Evolutionary conservation across 1,284 basidiomycete genomes (phyloP).

Genomic region (Exobasidium rhododendri): DNA sequence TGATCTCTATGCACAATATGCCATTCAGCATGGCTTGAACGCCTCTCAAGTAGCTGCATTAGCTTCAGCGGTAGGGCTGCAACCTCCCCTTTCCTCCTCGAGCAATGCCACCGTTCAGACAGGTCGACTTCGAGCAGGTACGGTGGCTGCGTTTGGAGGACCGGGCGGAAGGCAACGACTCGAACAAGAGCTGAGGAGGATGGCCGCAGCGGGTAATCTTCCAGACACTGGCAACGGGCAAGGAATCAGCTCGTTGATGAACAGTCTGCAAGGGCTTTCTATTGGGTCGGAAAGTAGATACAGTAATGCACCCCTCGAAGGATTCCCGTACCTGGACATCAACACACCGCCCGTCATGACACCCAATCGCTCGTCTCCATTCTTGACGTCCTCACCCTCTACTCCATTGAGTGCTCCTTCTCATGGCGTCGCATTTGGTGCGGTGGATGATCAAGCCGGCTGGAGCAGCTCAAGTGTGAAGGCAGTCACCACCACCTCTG

Average conservation of each 20-base stretch:
- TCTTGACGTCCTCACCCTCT: slow-evolving; percentile 1
- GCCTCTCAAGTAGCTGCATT: slow-evolving; percentile 13
- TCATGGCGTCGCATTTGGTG: not conserved
- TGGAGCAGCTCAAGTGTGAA: not conserved
- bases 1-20: slow-evolving; percentile 17
- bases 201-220: slow-evolving; percentile 4
- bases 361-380: not conserved
- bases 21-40: slow-evolving; percentile 17
- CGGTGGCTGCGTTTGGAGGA: slow-evolving; percentile 45
- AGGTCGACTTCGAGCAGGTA: slow-evolving; percentile 36
- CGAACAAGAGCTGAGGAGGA: slow-evolving; percentile 39
- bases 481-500: not conserved
- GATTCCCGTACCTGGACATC: slow-evolving; percentile 13
- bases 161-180: slow-evolving; percentile 40
- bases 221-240: not conserved
- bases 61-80: slow-evolving; percentile 14
- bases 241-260: not conserved
- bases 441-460: not conserved
- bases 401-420: not conserved
- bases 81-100: not conserved
- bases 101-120: not conserved
- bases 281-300: not conserved
- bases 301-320: slow-evolving; percentile 14
- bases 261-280: not conserved
- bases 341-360: slow-evolving; percentile 7